These are phyloP conservation scores for Fonsecaea erecta DNA, from an alignment of 2,329 filamentous ascomycete genomes.

Conservation along the genomic window DNA sequence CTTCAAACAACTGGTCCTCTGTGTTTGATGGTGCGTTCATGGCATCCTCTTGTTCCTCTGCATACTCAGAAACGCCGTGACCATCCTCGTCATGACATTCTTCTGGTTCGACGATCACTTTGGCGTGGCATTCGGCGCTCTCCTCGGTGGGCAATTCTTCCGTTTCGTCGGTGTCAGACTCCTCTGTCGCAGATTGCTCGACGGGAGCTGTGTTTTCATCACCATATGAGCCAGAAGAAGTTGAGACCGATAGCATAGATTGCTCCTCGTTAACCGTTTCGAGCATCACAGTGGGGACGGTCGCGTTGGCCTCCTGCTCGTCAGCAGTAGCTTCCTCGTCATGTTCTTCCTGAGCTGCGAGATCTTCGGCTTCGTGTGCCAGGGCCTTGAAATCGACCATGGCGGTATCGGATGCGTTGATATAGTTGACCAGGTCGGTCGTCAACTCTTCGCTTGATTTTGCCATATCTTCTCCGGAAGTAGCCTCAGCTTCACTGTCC, in stretches of 20 bases:
- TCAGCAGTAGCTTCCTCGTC: slow-evolving; percentile 42
- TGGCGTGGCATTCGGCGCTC: neutral
- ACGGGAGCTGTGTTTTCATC: slow-evolving; percentile 62
- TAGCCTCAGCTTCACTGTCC: slow-evolving; percentile 18
- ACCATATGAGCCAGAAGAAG: slow-evolving; percentile 68
- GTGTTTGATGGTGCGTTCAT: neutral
- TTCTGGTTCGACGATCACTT: neutral
- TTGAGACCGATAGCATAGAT: slow-evolving; percentile 59
- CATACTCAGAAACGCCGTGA: neutral
- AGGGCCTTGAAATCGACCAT: slow-evolving; percentile 36
- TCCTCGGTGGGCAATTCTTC: slow-evolving; percentile 12
- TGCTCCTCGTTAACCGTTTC: slow-evolving; percentile 23
- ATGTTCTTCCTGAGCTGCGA: slow-evolving; percentile 39
- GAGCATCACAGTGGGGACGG: neutral
- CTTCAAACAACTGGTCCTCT: slow-evolving; percentile 4
- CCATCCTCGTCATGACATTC: neutral
- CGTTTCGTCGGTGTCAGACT: slow-evolving; percentile 58
- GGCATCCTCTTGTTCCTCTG: slow-evolving; percentile 22
- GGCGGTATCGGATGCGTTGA: slow-evolving; percentile 34
- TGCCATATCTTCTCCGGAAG: slow-evolving; percentile 32
- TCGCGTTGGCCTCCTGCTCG: neutral
- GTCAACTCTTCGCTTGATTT: slow-evolving; percentile 26
- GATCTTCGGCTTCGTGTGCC: slow-evolving; percentile 32
- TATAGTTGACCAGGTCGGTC: slow-evolving; percentile 35
- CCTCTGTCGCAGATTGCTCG: slow-evolving; percentile 42